Conservation (phyloP, 1,284 basidiomycete species). For the Inonotus hispidus region DNA sequence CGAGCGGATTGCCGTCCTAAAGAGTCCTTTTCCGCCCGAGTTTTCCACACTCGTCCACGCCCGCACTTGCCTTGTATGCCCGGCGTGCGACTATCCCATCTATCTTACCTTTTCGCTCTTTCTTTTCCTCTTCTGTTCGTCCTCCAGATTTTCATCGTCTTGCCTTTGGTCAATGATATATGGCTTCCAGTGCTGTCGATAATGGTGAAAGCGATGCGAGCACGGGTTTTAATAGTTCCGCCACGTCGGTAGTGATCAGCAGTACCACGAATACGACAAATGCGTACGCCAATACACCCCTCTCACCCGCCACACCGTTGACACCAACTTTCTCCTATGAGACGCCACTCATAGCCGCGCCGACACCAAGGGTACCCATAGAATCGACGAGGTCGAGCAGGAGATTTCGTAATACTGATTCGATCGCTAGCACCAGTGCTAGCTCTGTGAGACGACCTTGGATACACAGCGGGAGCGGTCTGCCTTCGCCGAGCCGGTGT, state of each 20-base stretch:
- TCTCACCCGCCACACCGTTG: neutral
- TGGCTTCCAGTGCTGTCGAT: neutral
- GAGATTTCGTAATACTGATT: neutral
- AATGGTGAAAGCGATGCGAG: neutral
- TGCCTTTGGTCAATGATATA: neutral
- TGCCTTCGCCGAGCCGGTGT: neutral
- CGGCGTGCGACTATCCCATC: neutral
- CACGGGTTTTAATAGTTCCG: neutral
- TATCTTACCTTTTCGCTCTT: neutral
- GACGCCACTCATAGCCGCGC: neutral
- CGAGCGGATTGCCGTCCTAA: neutral
- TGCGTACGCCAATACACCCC: neutral
- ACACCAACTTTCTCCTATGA: neutral
- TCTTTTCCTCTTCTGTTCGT: neutral
- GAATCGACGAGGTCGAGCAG: neutral
- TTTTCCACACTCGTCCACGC: neutral
- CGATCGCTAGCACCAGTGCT: neutral
- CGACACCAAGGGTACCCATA: neutral
- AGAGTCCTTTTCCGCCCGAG: neutral
- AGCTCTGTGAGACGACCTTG: neutral
- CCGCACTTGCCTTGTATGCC: neutral
- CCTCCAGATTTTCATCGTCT: no score
- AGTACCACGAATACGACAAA: neutral
- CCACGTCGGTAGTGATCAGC: neutral
- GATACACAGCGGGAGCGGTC: neutral